A percentile compares a stretch with the other conserved stretches of the same genome.
These are phyloP conservation scores for Tritrichomonas foetus DNA, from an alignment of 208 protist genomes.

Conservation along the genomic window DNA sequence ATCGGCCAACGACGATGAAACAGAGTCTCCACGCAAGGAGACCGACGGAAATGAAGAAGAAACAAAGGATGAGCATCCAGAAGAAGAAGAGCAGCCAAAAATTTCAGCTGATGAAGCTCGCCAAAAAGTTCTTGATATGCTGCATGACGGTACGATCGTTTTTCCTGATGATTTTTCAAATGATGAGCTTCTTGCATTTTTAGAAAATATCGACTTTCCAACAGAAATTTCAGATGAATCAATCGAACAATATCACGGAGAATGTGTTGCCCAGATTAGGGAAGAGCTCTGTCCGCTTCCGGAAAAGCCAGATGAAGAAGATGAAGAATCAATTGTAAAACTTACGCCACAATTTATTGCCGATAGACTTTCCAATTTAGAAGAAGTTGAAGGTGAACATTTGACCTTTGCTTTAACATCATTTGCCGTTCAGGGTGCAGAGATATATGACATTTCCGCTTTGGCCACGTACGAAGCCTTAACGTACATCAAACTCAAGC, in stretches of 20 bases:
- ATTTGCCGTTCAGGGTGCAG: neutral
- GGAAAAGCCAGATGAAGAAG: neutral
- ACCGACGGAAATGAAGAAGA: too few species aligned
- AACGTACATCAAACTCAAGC: neutral
- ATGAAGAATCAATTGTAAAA: neutral
- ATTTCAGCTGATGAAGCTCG: too few species aligned
- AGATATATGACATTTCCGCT: neutral
- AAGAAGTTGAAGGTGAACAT: neutral
- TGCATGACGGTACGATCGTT: neutral
- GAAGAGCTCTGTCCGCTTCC: neutral
- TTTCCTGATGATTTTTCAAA: neutral
- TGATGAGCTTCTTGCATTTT: neutral
- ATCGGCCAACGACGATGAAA: too few species aligned
- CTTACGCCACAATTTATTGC: constrained; percentile 32
- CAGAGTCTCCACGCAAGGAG: too few species aligned
- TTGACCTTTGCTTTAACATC: constrained; percentile 2
- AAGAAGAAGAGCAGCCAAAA: too few species aligned
- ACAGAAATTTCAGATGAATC: neutral
- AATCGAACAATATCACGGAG: neutral
- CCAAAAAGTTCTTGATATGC: too few species aligned
- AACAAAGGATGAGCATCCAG: too few species aligned
- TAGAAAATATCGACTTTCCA: neutral
- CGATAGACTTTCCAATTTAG: neutral
- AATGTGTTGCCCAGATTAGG: neutral
- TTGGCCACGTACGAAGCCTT: neutral